Evolutionary conservation across 331 rosid species (phyloP), one percentile per base, ranked within the genome.

Genomic region (Pyrus hybrid): DNA sequence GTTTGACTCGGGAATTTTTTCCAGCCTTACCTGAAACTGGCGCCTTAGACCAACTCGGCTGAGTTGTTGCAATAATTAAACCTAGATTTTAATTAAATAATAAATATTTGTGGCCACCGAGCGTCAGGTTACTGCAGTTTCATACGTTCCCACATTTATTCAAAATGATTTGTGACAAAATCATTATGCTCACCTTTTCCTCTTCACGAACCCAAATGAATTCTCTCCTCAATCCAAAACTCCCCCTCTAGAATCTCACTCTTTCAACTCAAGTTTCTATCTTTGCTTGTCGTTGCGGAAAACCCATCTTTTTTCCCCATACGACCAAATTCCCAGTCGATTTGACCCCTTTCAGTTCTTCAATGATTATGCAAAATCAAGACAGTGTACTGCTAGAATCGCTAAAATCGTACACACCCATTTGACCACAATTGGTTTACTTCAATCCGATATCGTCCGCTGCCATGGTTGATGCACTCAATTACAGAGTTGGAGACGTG

Each of bases 11-110:
- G n/a, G n/a, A n/a, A n/a, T n/a, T n/a, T n/a, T n/a, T n/a, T n/a
- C n/a, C n/a, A n/a, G n/a, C n/a, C n/a, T n/a, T 83, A 80, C 87
- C 85, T 80, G 85, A 83, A 86, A 86, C 87, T 83, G 87, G 84
- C 85, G 85, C 87, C n/a, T n/a, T n/a, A n/a, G n/a, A n/a, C n/a
- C n/a, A n/a, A n/a, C n/a, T n/a, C n/a, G n/a, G n/a, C n/a, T 83
- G 89, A 82, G 84, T 1, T 4, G 0, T 13, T 2, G 35, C 2
- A 0, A n/a, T n/a, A n/a, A n/a, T n/a, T n/a, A n/a, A n/a, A n/a
- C n/a, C n/a, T n/a, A n/a, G n/a, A n/a, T n/a, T n/a, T n/a, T n/a
- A n/a, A n/a, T n/a, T 37, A n/a, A n/a, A n/a, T n/a, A n/a, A n/a
- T n/a, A n/a, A n/a, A n/a, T n/a, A n/a, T n/a, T n/a, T n/a, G n/a